Conservation (phyloP, 1,284 basidiomycete species). For the Fomes fomentarius region DNA sequence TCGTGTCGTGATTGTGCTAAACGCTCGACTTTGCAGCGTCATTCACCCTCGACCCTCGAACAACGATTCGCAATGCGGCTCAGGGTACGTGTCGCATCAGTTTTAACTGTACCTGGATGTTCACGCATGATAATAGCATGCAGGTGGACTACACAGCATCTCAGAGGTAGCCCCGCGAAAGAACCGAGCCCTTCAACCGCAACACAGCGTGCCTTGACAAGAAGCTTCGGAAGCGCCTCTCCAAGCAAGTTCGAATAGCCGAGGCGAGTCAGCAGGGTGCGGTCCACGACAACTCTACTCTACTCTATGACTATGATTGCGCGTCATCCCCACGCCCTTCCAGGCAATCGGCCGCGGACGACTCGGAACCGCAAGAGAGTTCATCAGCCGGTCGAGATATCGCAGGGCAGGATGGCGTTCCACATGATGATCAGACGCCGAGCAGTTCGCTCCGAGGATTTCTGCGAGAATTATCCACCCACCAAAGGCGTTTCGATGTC, state of each 20-base stretch:
- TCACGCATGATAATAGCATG: background rate
- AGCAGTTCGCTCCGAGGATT: background rate
- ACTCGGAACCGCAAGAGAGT: background rate
- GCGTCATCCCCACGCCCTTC: conserved; percentile 1
- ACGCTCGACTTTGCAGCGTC: background rate
- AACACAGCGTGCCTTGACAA: background rate
- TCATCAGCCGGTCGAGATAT: background rate
- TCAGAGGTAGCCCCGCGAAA: conserved; percentile 13
- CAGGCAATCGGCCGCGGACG: background rate
- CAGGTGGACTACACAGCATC: background rate
- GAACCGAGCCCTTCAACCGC: conserved; percentile 1
- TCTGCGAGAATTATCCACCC: conserved; percentile 20
- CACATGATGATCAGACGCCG: conserved; percentile 6
- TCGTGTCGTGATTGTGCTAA: background rate
- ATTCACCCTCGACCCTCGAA: background rate
- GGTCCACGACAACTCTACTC: background rate
- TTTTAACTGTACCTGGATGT: too few relatives aligned
- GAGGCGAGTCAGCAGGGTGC: conserved; percentile 7
- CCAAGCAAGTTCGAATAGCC: background rate
- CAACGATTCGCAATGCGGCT: background rate
- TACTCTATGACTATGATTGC: conserved; percentile 6
- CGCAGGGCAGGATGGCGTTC: background rate
- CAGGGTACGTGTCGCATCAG: background rate
- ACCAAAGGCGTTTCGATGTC: background rate
- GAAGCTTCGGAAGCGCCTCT: background rate